Evolutionary conservation across 306 rosid species (phyloP).

Genomic region (Vigna reflexopilosa): DNA sequence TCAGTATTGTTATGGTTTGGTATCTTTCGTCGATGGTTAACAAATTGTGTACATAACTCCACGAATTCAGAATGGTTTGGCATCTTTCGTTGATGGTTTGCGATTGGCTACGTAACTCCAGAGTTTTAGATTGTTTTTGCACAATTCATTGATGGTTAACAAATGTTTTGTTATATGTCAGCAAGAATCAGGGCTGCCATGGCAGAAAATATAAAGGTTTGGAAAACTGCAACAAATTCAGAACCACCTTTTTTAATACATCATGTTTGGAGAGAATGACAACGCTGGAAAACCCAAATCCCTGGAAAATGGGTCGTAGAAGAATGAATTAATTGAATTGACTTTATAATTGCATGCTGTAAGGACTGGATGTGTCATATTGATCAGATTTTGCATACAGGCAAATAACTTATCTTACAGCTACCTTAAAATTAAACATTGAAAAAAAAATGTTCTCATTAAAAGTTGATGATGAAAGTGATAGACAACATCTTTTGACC

Average conservation of each 20-base stretch:
- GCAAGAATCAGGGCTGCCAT: background rate
- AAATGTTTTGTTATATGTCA: too few species aligned
- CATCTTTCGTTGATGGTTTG: too few species aligned
- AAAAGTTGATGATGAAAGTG: conserved; percentile 51
- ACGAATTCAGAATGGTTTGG: too few species aligned
- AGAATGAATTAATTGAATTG: conserved; percentile 6
- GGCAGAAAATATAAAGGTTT: background rate
- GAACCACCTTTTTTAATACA: conserved; percentile 55
- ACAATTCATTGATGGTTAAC: background rate
- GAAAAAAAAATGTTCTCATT: conserved; percentile 78
- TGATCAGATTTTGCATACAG: background rate
- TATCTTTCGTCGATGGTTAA: too few species aligned
- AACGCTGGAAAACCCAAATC: conserved; percentile 50
- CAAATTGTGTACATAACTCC: too few species aligned
- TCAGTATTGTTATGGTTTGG: background rate
- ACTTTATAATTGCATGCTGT: background rate
- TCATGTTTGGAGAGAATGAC: conserved; percentile 59
- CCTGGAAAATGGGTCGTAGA: conserved; percentile 27
- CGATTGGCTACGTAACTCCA: too few species aligned
- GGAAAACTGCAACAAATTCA: background rate
- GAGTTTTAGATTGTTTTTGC: background rate
- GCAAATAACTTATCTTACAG: conserved; percentile 52
- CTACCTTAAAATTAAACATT: conserved; percentile 66
- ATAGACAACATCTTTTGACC: conserved; percentile 46
- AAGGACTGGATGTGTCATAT: too few species aligned